Conservation (phyloP, 202 grass and related monocot genomes). For the Dendrocalamus latiflorus region DNA sequence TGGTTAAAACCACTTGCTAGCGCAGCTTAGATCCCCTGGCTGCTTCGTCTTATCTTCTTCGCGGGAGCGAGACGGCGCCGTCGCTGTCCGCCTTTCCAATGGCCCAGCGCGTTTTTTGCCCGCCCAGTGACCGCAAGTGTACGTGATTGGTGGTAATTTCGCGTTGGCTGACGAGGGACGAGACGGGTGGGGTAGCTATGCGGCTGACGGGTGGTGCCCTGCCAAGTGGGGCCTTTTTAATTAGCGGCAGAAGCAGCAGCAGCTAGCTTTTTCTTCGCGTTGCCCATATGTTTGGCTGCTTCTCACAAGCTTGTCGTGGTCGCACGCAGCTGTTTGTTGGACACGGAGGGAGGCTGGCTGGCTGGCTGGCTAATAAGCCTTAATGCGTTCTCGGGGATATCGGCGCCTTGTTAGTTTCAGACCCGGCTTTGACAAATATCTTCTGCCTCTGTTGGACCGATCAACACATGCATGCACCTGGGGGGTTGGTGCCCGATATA, state of each 20-base stretch:
- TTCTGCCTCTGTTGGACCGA: background rate
- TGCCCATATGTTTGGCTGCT: constrained; percentile 3
- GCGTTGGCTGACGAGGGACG: constrained; percentile 18
- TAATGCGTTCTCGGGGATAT: background rate
- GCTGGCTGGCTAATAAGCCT: too few species aligned
- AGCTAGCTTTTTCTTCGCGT: background rate
- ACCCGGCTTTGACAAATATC: constrained; percentile 35
- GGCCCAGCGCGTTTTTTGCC: constrained; percentile 8
- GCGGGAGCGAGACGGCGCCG: constrained; percentile 1
- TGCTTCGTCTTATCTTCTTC: constrained; percentile 51
- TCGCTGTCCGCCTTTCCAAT: constrained; percentile 27
- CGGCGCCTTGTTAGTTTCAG: constrained; percentile 40
- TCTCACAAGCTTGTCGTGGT: constrained; percentile 4
- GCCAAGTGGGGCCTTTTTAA: background rate
- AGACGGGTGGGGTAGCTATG: background rate
- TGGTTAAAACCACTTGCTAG: background rate
- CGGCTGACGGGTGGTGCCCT: constrained; percentile 15
- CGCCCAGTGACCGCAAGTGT: background rate
- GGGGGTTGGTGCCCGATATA: background rate
- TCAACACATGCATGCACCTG: constrained; percentile 34
- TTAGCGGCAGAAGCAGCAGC: background rate
- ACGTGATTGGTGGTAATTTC: constrained; percentile 26
- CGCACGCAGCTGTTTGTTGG: constrained; percentile 5
- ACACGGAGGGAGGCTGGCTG: background rate
- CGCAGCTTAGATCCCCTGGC: background rate